These are phyloP conservation scores for Larix kaempferi DNA, from an alignment of 75 land plant genomes.

Conservation along the genomic window DNA sequence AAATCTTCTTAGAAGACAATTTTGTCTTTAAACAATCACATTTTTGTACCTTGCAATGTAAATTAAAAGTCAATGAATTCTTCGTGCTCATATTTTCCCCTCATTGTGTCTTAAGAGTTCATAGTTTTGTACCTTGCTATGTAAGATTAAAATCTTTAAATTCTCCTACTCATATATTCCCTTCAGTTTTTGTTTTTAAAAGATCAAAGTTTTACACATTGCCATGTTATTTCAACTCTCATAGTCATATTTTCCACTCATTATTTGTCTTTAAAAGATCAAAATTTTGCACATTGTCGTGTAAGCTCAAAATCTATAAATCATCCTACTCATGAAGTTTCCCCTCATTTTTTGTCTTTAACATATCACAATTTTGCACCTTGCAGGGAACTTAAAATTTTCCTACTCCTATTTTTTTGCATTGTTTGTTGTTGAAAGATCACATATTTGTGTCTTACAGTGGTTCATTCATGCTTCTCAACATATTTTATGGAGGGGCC, in stretches of 20 bases:
- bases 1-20: too few species aligned
- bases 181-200: not conserved
- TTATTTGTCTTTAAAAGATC: too few species aligned
- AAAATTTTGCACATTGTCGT: not conserved
- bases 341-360: not conserved
- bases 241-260: too few species aligned
- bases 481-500: constrained; percentile 70
- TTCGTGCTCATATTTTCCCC: too few species aligned
- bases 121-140: not conserved
- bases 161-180: not conserved
- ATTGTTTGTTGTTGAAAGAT: not conserved
- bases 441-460: constrained; percentile 26
- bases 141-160: not conserved
- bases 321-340: not conserved
- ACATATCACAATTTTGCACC: not conserved
- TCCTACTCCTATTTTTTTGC: too few species aligned
- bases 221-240: too few species aligned
- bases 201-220: not conserved
- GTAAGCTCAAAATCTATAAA: not conserved
- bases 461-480: constrained; percentile 60
- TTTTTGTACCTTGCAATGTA: not conserved
- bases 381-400: too few species aligned
- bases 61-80: too few species aligned
- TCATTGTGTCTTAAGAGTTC: too few species aligned
- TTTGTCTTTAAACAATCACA: not conserved